phyloP scores from a whole-genome alignment of 352 stramenopile genomes.

The Pythium folliculosum region DNA sequence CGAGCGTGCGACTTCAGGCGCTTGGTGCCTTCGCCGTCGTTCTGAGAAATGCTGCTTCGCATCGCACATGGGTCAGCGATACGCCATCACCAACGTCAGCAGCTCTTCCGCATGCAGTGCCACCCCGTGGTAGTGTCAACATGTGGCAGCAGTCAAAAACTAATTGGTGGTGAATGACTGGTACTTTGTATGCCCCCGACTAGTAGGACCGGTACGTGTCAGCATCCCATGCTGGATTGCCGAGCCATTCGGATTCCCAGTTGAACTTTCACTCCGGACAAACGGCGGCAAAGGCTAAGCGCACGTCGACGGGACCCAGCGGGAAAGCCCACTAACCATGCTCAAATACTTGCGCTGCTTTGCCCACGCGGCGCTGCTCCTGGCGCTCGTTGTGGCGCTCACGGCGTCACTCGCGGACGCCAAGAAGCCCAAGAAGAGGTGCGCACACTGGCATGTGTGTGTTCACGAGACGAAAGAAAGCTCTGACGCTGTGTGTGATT shows the following conservation, averaged over 20 bases:
- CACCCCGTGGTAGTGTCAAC: not conserved
- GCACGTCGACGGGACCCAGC: not conserved
- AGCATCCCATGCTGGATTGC: slow-evolving; percentile 7
- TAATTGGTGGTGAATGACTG: not conserved
- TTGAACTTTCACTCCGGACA: slow-evolving; percentile 25
- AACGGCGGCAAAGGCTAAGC: slow-evolving; percentile 8
- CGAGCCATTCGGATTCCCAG: not conserved
- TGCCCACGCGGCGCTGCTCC: slow-evolving; percentile 33
- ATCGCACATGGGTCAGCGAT: slow-evolving; percentile 1
- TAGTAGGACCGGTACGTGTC: slow-evolving; percentile 15
- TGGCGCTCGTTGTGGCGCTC: slow-evolving; percentile 36
- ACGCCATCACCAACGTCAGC: slow-evolving; percentile 13
- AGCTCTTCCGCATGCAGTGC: slow-evolving; percentile 3
- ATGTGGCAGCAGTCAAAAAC: not conserved
- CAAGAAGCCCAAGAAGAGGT: slow-evolving; percentile 57
- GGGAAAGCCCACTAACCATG: slow-evolving; percentile 10
- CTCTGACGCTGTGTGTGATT: no score
- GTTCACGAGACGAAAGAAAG: not conserved
- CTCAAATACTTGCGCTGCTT: slow-evolving; percentile 26
- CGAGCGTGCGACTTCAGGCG: not conserved
- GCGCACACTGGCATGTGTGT: not conserved
- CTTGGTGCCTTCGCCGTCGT: slow-evolving; percentile 9
- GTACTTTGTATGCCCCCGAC: slow-evolving; percentile 6
- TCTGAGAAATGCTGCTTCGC: slow-evolving; percentile 26
- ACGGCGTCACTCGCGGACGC: slow-evolving; percentile 21